These are phyloP conservation scores for Adansonia digitata DNA, from an alignment of 345 rosid genomes.

Conservation along the genomic window DNA sequence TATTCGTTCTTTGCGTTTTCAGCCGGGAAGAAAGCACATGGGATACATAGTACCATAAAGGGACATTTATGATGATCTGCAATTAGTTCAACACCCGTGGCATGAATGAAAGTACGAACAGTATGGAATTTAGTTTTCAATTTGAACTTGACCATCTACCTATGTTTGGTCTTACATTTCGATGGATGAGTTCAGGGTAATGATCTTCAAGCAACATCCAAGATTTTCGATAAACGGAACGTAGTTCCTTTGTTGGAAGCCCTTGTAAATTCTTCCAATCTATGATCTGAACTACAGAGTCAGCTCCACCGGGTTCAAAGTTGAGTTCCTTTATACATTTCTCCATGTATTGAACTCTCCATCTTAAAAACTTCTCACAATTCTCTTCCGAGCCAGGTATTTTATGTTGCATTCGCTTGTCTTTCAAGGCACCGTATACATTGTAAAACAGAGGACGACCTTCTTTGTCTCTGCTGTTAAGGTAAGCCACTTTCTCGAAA, in stretches of 20 bases:
- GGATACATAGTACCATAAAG: slow-evolving; percentile 52
- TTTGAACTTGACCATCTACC: too few relatives aligned
- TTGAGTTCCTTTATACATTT: slow-evolving; percentile 32
- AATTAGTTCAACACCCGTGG: too few relatives aligned
- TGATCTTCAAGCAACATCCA: slow-evolving; percentile 28
- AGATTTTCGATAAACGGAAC: slow-evolving; percentile 20
- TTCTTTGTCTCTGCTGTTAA: slow-evolving; percentile 32
- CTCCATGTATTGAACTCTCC: slow-evolving; percentile 41
- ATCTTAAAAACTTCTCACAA: slow-evolving; percentile 30
- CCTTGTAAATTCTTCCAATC: slow-evolving; percentile 44
- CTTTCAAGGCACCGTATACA: slow-evolving; percentile 30
- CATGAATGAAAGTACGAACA: too few relatives aligned
- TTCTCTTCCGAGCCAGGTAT: slow-evolving; percentile 25
- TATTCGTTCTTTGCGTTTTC: slow-evolving; percentile 17
- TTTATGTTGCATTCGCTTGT: slow-evolving; percentile 22
- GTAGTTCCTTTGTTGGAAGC: slow-evolving; percentile 32
- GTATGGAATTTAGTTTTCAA: neutral
- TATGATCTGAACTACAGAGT: slow-evolving; percentile 45
- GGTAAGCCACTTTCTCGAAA: slow-evolving; percentile 21
- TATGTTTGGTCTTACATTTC: slow-evolving; percentile 26
- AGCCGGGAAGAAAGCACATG: slow-evolving; percentile 31
- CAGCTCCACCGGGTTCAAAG: slow-evolving; percentile 39
- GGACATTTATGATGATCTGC: slow-evolving; percentile 44
- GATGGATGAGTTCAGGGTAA: slow-evolving; percentile 49
- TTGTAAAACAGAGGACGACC: slow-evolving; percentile 45